phyloP scores from a whole-genome alignment of 2,329 filamentous ascomycete genomes.

The Trichoderma cornu-damae region DNA sequence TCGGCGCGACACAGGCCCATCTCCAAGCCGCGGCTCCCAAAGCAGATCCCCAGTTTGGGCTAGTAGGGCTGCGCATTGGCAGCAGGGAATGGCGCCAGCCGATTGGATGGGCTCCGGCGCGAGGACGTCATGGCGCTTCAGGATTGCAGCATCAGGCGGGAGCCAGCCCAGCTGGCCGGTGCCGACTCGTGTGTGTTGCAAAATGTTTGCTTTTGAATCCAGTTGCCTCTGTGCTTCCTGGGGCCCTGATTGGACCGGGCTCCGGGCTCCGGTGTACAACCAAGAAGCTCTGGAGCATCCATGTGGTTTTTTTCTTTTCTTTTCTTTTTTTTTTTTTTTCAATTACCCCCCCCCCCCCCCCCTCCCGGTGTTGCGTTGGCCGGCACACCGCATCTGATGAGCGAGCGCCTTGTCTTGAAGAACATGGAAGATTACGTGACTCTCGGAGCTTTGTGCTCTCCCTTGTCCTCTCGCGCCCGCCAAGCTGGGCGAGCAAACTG shows the following conservation, averaged over 20 bases:
- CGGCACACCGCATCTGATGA: conserved; percentile 18
- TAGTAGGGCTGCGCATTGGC: conserved; percentile 17
- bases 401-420: conserved; percentile 11
- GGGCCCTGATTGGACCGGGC: conserved; percentile 1
- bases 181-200: conserved; percentile 4
- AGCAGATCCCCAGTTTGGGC: conserved; percentile 12
- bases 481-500: conserved; percentile 11
- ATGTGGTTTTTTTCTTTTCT: too few relatives aligned
- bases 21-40: background rate
- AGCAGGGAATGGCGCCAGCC: conserved; percentile 13
- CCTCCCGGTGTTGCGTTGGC: conserved; percentile 1
- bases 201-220: conserved; percentile 1
- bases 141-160: conserved; percentile 14
- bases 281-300: background rate
- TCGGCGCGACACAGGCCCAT: background rate
- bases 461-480: conserved; percentile 15
- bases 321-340: too few relatives aligned
- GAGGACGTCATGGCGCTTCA: conserved; percentile 20
- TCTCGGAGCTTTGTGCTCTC: background rate
- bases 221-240: background rate
- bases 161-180: conserved; percentile 20
- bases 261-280: background rate
- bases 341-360: too few relatives aligned
- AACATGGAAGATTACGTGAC: conserved; percentile 1
- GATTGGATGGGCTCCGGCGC: conserved; percentile 19